Evolutionary conservation across 768 basidiomycete species (phyloP).

Genomic region (Megacollybia marginata): DNA sequence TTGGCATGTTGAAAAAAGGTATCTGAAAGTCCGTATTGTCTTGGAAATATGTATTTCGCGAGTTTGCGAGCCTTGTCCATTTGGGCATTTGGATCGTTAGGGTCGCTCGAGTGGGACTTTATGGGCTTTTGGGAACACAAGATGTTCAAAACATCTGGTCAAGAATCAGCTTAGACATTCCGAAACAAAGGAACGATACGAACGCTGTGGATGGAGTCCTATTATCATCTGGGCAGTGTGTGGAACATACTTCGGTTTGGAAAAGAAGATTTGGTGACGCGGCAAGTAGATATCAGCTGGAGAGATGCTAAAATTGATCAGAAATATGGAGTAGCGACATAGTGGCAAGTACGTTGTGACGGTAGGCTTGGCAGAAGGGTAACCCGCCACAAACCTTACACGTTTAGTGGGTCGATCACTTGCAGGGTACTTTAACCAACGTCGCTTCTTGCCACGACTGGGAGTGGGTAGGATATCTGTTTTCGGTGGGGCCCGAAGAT

Average conservation of each 20-base stretch:
- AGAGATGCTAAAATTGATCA: conserved; percentile 23
- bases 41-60: conserved; percentile 80
- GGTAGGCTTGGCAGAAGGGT: too few species aligned
- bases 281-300: conserved; percentile 45
- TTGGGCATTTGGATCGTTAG: conserved; percentile 40
- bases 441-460: too few species aligned
- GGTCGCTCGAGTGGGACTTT: conserved; percentile 22
- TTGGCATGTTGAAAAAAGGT: conserved; percentile 36
- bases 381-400: too few species aligned
- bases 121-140: conserved; percentile 33
- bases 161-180: background rate
- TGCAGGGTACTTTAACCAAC: too few species aligned
- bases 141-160: conserved; percentile 60
- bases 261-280: conserved; percentile 62
- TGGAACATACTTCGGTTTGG: conserved; percentile 46
- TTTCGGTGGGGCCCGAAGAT: too few species aligned
- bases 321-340: background rate
- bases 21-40: conserved; percentile 62
- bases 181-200: conserved; percentile 11
- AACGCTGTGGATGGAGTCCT: conserved; percentile 67
- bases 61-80: conserved; percentile 51
- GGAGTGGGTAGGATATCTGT: too few species aligned
- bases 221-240: conserved; percentile 43
- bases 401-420: too few species aligned
- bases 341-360: too few species aligned